Evolutionary conservation across 768 basidiomycete genomes (phyloP).

Genomic region (Podaxis rugospora): DNA sequence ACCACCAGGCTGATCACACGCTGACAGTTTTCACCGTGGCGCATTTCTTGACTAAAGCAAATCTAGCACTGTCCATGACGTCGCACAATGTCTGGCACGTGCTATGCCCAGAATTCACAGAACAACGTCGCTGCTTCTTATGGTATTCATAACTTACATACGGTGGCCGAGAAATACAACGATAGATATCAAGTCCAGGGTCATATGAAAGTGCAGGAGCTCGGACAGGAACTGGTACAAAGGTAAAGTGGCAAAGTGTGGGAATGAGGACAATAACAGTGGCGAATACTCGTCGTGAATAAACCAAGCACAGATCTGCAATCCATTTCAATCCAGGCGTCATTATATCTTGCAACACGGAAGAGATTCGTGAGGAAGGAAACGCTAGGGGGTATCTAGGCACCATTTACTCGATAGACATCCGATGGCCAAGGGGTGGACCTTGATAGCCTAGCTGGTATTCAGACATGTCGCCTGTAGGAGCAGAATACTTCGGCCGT

Average conservation of each 20-base stretch:
- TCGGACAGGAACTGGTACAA: background rate
- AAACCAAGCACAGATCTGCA: background rate
- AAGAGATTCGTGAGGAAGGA: background rate
- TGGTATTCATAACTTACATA: background rate
- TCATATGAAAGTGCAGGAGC: background rate
- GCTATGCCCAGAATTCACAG: too few species aligned
- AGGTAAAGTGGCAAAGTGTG: background rate
- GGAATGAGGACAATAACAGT: background rate
- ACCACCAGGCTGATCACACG: too few species aligned
- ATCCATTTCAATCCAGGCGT: background rate
- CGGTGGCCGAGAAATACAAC: background rate
- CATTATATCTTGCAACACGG: background rate
- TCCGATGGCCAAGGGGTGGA: conserved; percentile 52
- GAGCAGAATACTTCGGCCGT: conserved; percentile 39
- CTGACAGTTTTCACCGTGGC: too few species aligned
- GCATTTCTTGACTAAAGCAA: too few species aligned
- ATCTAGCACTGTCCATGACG: background rate
- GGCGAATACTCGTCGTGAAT: background rate
- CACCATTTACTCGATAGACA: conserved; percentile 65
- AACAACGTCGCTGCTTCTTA: too few species aligned
- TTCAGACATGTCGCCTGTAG: conserved; percentile 40
- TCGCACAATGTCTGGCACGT: background rate
- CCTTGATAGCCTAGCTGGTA: conserved; percentile 48
- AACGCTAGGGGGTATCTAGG: background rate
- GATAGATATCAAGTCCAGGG: background rate